A percentile compares a stretch with the other conserved stretches of the same genome.
Evolutionary conservation across 306 rosid genomes (phyloP).

Genomic region (Aeschynomene evenia): DNA sequence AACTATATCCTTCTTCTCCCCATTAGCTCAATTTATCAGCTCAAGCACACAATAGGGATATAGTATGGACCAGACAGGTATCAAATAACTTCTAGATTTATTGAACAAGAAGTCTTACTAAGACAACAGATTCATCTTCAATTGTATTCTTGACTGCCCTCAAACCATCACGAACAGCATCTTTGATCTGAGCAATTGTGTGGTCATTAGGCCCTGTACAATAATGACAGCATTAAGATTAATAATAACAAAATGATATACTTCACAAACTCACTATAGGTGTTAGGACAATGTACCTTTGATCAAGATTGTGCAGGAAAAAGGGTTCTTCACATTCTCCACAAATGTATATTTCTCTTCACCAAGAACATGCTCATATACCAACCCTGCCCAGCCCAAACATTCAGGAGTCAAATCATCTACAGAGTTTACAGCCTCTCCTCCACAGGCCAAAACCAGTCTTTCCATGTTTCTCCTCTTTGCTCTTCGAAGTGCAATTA

Average conservation of each 20-base stretch:
- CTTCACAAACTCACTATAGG: neutral
- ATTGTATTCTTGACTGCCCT: constrained; percentile 96
- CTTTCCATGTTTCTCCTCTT: constrained; percentile 99
- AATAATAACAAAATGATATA: neutral
- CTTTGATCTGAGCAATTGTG: constrained; percentile 97
- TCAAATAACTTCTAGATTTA: neutral
- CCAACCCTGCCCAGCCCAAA: constrained; percentile 99
- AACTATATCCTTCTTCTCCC: neutral
- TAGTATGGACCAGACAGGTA: neutral
- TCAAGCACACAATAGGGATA: neutral
- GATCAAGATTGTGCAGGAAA: constrained; percentile 92
- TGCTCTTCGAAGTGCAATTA: constrained; percentile 95
- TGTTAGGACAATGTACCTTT: constrained; percentile 57
- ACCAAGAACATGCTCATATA: constrained; percentile 93
- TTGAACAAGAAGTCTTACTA: constrained; percentile 43
- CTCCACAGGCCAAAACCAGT: constrained; percentile 96
- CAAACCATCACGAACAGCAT: constrained; percentile 96
- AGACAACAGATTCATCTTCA: constrained; percentile 89
- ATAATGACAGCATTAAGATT: constrained; percentile 27
- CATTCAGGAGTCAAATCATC: constrained; percentile 87
- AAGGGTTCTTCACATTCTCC: constrained; percentile 90
- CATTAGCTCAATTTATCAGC: neutral
- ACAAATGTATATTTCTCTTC: constrained; percentile 95
- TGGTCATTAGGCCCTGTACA: constrained; percentile 95
- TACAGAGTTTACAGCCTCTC: constrained; percentile 91